Evolutionary conservation across 2,329 filamentous ascomycete genomes (phyloP), one percentile per base, ranked within the genome.

Genomic region (Mycosphaerelloides madeirae): DNA sequence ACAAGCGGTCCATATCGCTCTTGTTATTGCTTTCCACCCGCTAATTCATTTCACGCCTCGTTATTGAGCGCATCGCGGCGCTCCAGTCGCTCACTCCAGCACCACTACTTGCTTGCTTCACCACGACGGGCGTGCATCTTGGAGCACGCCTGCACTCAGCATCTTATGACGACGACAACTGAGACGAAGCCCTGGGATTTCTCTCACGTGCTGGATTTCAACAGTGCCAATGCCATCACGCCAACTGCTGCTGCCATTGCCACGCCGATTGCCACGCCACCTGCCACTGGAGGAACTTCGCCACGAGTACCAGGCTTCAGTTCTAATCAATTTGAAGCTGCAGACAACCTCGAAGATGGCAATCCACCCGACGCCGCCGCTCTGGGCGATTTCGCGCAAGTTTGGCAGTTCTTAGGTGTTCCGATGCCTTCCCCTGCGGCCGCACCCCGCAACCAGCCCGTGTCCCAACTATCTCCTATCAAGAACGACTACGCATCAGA

Each of bases 331-430:
- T 14, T 20, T 18, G 34, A 37, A 13, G 18, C 5, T 3, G 22
- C 25, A 20, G 19, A 20, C 16, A 25, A 20, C 9, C 3, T 37
- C 34, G 34, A 37, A 13, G 16, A 37, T 7, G 34, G 22, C n/a
- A 37, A 13, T 8, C 12, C 38, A 9, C 38, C 41, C 16, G 43
- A 44, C 16, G 31, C 35, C 6, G 39, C 49, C 5, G 50, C 54
- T 11, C 53, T 75, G 14, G 72, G 72, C n/a, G 66, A 71, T 49
- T 74, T 75, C 51, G 56, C 54, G 34, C 71, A 68, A 53, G 55
- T 75, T n/a, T 75, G 68, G 57, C 60, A 69, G 41, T 65, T 64
- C 29, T 54, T 75, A 15, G 71, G 70, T 25, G 60, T 16, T 20
- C 31, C 43, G 19, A 38, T 29, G 11, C 22, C 20, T n/a, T 9